These are phyloP conservation scores for Pythium aphanidermatum DNA, from an alignment of 352 stramenopile genomes.

Conservation along the genomic window DNA sequence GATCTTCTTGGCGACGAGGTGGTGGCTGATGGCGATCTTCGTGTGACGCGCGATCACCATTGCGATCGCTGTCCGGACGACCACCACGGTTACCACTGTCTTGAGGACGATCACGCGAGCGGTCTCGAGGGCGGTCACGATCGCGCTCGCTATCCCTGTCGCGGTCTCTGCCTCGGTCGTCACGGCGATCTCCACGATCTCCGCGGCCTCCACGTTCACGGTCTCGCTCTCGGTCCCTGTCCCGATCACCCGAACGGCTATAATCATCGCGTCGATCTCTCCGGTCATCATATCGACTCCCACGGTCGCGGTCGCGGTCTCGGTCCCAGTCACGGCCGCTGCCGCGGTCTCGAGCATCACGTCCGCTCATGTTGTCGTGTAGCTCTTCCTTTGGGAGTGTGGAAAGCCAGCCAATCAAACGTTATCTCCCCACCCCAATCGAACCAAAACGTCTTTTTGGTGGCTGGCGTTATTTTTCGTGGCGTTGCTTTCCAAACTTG, in stretches of 20 bases:
- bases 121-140: constrained; percentile 21
- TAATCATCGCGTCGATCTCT: constrained; percentile 13
- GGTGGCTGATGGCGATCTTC: constrained; percentile 9
- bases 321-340: constrained; percentile 15
- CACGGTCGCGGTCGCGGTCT: constrained; percentile 11
- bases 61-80: background rate
- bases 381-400: constrained; percentile 8
- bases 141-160: background rate
- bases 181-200: constrained; percentile 6
- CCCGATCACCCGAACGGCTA: constrained; percentile 18
- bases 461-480: constrained; percentile 1
- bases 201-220: too few relatives aligned
- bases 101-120: constrained; percentile 24
- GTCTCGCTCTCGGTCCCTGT: constrained; percentile 21
- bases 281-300: constrained; percentile 7
- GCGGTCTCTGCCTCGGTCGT: constrained; percentile 9
- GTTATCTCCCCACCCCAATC: constrained; percentile 6
- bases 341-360: constrained; percentile 25
- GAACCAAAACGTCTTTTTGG: constrained; percentile 1
- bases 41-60: constrained; percentile 16
- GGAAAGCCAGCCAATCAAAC: constrained; percentile 11
- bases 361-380: constrained; percentile 20
- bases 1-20: constrained; percentile 4
- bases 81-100: constrained; percentile 1
- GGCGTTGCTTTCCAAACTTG: too few relatives aligned